Percentiles rank a stretch among this genome's conserved stretches.
Conservation (phyloP, 192 early-diverging fungal genomes). For the Gaertneriomyces semiglobifer region DNA sequence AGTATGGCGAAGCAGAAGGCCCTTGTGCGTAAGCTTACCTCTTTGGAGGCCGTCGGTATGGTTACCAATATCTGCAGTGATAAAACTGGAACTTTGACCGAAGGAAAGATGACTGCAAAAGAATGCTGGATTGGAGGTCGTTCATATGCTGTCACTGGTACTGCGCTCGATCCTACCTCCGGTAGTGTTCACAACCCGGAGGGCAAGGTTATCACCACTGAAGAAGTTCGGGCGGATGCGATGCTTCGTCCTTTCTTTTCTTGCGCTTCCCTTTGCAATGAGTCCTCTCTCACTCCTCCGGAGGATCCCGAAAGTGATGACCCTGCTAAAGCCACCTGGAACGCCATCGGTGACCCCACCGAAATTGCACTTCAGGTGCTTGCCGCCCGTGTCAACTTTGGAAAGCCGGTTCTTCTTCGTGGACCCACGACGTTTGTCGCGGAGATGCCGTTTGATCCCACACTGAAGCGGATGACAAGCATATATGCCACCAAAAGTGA, state of each 20-base stretch:
- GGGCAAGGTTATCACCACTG: background rate
- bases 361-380: conserved; percentile 40
- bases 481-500: conserved; percentile 13
- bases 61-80: conserved; percentile 74
- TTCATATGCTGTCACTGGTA: conserved; percentile 42
- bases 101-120: conserved; percentile 68
- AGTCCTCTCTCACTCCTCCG: conserved; percentile 18
- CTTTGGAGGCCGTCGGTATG: conserved; percentile 81
- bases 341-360: conserved; percentile 38
- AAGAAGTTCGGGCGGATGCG: background rate
- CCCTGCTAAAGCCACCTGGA: conserved; percentile 17
- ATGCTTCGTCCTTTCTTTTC: conserved; percentile 8
- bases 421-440: conserved; percentile 18
- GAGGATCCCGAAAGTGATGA: conserved; percentile 20
- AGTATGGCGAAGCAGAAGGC: conserved; percentile 68
- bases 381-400: conserved; percentile 21
- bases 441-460: conserved; percentile 38
- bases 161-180: conserved; percentile 24
- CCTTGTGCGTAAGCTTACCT: conserved; percentile 73
- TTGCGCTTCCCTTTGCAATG: conserved; percentile 17
- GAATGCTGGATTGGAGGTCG: conserved; percentile 30
- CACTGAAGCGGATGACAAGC: conserved; percentile 40
- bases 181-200: conserved; percentile 6
- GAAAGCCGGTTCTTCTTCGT: background rate
- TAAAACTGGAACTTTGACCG: conserved; percentile 90